Evolutionary conservation across 352 stramenopile genomes (phyloP).

Genomic region (Pythium scleroteichum): DNA sequence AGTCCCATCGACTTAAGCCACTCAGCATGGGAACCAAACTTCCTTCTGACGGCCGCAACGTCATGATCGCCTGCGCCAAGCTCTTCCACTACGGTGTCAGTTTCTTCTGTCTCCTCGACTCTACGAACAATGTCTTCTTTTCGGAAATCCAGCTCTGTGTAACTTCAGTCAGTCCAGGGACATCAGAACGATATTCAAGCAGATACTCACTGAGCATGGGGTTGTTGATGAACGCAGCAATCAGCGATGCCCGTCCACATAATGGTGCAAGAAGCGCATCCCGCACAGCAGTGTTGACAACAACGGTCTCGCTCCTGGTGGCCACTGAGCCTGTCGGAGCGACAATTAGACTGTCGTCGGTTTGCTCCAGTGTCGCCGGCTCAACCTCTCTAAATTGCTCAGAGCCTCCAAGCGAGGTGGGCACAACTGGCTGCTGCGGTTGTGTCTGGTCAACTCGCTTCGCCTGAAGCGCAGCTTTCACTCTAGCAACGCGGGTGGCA

Average conservation of each 20-base stretch:
- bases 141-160: conserved; percentile 24
- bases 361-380: background rate
- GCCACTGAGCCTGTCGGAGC: background rate
- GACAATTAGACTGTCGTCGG: background rate
- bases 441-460: conserved; percentile 2
- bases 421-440: background rate
- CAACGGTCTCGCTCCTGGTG: background rate
- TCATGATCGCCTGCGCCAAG: background rate
- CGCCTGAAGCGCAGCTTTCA: conserved; percentile 14
- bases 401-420: too few species aligned
- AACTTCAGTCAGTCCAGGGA: background rate
- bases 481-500: conserved; percentile 12
- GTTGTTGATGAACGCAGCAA: conserved; percentile 20
- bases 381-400: background rate
- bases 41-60: background rate
- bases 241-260: conserved; percentile 10
- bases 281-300: background rate
- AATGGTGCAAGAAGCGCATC: conserved; percentile 1
- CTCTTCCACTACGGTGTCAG: background rate
- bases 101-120: background rate
- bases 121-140: conserved; percentile 21
- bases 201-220: conserved; percentile 27
- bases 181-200: background rate
- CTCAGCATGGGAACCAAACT: conserved; percentile 26
- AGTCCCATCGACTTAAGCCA: conserved; percentile 26